Conservation (phyloP, 2,329 filamentous ascomycete species). For the Myriosclerotinia scirpicola region DNA sequence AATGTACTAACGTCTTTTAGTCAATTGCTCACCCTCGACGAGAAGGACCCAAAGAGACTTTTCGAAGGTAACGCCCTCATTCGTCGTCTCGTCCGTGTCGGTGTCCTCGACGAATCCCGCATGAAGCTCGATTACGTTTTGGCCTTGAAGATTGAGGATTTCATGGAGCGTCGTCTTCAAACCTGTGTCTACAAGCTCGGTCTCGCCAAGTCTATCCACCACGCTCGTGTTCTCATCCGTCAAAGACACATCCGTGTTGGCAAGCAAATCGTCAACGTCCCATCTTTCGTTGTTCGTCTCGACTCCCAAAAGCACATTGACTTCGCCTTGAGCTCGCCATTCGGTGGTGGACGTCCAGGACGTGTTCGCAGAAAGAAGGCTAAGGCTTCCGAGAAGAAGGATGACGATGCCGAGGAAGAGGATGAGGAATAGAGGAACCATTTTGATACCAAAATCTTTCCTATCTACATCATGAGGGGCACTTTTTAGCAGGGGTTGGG, state of each 20-base stretch:
- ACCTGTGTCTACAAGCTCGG: slow-evolving; percentile 99
- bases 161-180: slow-evolving; percentile 99
- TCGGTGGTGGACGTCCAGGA: slow-evolving; percentile 93
- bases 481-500: slow-evolving; percentile 14
- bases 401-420: slow-evolving; percentile 79
- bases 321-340: slow-evolving; percentile 96
- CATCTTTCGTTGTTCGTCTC: slow-evolving; percentile 98
- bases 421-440: slow-evolving; percentile 61
- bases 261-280: slow-evolving; percentile 99
- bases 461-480: slow-evolving; percentile 8
- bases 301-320: slow-evolving; percentile 99
- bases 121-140: slow-evolving; percentile 99
- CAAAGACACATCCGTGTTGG: slow-evolving; percentile 99
- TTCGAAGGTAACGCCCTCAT: slow-evolving; percentile 99
- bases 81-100: slow-evolving; percentile 98
- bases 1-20: slow-evolving; percentile 49
- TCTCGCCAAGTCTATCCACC: slow-evolving; percentile 99
- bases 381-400: slow-evolving; percentile 86
- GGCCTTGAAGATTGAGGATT: slow-evolving; percentile 98
- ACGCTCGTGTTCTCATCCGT: slow-evolving; percentile 99
- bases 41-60: slow-evolving; percentile 99
- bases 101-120: slow-evolving; percentile 99
- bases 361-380: slow-evolving; percentile 99
- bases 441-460: slow-evolving; percentile 33
- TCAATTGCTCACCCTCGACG: slow-evolving; percentile 99